Evolutionary conservation across 495 filamentous ascomycete genomes (phyloP), one percentile per base, ranked within the genome.

Genomic region (Durotheca rogersii): DNA sequence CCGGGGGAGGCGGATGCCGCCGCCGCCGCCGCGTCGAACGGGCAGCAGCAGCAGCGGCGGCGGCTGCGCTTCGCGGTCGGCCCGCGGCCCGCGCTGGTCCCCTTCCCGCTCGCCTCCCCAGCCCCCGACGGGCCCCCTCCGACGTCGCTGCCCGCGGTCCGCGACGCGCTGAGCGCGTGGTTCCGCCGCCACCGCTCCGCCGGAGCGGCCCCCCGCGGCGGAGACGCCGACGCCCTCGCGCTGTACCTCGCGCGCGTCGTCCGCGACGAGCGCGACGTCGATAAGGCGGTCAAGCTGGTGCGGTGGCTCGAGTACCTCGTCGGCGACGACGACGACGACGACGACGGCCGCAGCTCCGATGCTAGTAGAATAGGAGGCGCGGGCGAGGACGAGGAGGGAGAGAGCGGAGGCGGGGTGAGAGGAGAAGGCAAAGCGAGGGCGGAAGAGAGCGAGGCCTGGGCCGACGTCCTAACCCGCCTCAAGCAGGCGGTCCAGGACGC

Each of bases 271-370:
- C 71, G 75, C 49, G 81, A 95, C 64, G 72, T 95, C 69, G 81
- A 78, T 12, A 93, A 93, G 66, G 87, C 81, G 3, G 76, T 81
- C 0, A 78, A 76, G 4, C 67, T 90, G 25, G 74, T 84, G 0
- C 78, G 71, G 51, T 95, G 89, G 89, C 41, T 95, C 21, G 76
- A 62, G 10, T 90, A 85, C 82, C 66, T 90, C 1, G 68, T 93
- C 18, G 79, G 78, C 19, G 81, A 85, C 32, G 51, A 39, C 19
- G 31, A 14, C 7, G 35, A 36, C 2, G 36, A 29, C 9, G 31
- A 37, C 7, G 48, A 27, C n/a, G 23, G 4, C 9, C 23, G 4
- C 23, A 27, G 23, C 23, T 27, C 4, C 4, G 23, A 4, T 27
- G 23, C n/a, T n/a, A n/a, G n/a, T n/a, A n/a, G n/a, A n/a, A n/a